Evolutionary conservation across 805 yeast species (phyloP).

Genomic region (Yarrowia sp.): DNA sequence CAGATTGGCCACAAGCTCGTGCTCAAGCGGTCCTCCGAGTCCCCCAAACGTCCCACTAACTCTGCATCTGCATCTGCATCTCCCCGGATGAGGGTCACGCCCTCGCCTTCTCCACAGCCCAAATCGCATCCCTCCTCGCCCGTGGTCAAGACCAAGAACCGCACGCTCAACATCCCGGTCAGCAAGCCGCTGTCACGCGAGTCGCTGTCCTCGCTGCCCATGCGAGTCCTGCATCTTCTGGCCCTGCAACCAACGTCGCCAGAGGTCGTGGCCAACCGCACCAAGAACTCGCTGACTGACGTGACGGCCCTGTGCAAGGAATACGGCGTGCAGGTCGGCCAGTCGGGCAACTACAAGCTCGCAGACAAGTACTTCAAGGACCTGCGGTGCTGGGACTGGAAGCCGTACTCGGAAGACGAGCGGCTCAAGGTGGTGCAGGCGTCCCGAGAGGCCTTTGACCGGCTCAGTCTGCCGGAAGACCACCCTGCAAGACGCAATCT

Average conservation of each 20-base stretch:
- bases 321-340: slow-evolving; percentile 44
- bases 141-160: slow-evolving; percentile 29
- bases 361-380: slow-evolving; percentile 47
- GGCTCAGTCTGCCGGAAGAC: slow-evolving; percentile 46
- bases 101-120: slow-evolving; percentile 24
- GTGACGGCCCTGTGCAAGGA: slow-evolving; percentile 48
- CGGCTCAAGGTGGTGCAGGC: slow-evolving; percentile 47
- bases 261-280: slow-evolving; percentile 48
- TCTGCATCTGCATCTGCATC: slow-evolving; percentile 40
- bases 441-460: slow-evolving; percentile 47
- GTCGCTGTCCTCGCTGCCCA: slow-evolving; percentile 44
- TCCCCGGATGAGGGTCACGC: slow-evolving; percentile 33
- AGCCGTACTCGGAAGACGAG: slow-evolving; percentile 50
- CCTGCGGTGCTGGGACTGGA: slow-evolving; percentile 52
- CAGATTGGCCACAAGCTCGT: slow-evolving; percentile 34
- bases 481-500: slow-evolving; percentile 46
- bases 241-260: slow-evolving; percentile 59
- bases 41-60: slow-evolving; percentile 38
- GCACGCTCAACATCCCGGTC: slow-evolving; percentile 41
- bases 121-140: slow-evolving; percentile 36
- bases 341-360: slow-evolving; percentile 42
- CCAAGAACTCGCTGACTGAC: slow-evolving; percentile 48
- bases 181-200: slow-evolving; percentile 43
- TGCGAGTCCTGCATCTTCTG: slow-evolving; percentile 55
- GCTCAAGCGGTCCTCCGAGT: slow-evolving; percentile 37